Evolutionary conservation across 2,329 filamentous ascomycete genomes (phyloP).

Genomic region (Beauveria medogensis): DNA sequence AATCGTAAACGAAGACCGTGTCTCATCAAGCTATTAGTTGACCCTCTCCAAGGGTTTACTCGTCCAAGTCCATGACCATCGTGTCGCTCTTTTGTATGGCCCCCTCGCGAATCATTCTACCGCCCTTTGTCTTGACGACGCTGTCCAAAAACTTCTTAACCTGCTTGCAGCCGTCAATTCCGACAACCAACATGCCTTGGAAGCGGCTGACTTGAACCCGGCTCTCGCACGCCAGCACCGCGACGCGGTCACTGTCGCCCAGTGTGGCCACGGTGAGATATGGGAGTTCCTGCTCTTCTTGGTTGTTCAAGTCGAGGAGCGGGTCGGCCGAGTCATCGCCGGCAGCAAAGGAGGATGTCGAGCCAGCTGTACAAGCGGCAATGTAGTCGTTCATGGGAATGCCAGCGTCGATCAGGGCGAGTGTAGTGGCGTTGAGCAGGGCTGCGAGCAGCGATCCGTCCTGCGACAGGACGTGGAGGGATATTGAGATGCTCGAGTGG

Average conservation of each 20-base stretch:
- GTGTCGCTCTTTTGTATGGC: slow-evolving; percentile 39
- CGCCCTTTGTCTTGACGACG: slow-evolving; percentile 66
- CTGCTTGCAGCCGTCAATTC: slow-evolving; percentile 84
- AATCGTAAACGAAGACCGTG: not conserved
- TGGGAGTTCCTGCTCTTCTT: slow-evolving; percentile 82
- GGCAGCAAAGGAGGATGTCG: slow-evolving; percentile 57
- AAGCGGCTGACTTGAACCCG: slow-evolving; percentile 73
- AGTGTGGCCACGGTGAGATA: slow-evolving; percentile 79
- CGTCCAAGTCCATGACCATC: slow-evolving; percentile 42
- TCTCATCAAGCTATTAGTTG: slow-evolving; percentile 4
- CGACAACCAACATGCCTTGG: slow-evolving; percentile 89
- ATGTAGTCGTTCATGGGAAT: slow-evolving; percentile 94
- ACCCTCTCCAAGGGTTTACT: not conserved
- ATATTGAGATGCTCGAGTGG: slow-evolving; percentile 74
- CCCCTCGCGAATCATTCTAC: slow-evolving; percentile 52
- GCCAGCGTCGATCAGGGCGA: slow-evolving; percentile 89
- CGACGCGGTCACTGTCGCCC: slow-evolving; percentile 65
- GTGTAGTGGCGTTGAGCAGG: slow-evolving; percentile 81
- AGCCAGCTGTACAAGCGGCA: slow-evolving; percentile 78
- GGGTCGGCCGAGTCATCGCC: slow-evolving; percentile 67
- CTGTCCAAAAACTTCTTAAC: slow-evolving; percentile 73
- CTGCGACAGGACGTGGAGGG: slow-evolving; percentile 78
- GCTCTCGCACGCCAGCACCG: slow-evolving; percentile 77
- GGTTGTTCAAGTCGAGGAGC: slow-evolving; percentile 67
- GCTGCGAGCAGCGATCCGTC: slow-evolving; percentile 87